Conservation (phyloP, 805 yeast species). For the Nakazawaea molendinolei region DNA sequence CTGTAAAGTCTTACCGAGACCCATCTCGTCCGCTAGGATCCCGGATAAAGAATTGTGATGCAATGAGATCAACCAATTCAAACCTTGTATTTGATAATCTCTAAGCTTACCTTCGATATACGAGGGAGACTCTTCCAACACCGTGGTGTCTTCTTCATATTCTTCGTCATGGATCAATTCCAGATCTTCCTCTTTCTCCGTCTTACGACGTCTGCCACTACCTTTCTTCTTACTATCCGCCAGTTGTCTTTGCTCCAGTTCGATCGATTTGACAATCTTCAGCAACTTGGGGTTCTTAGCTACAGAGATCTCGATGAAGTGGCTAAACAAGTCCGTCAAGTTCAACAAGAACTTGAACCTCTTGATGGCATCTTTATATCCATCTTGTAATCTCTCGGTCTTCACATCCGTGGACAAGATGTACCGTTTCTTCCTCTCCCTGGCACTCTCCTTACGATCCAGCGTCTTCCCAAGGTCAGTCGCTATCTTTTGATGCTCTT, state of each 20-base stretch:
- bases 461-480: no score
- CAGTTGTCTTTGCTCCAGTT: conserved; percentile 29
- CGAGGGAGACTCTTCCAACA: conserved; percentile 81
- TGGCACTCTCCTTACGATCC: conserved; percentile 21
- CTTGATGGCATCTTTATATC: conserved; percentile 60
- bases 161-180: conserved; percentile 83
- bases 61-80: conserved; percentile 87
- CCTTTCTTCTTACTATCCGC: conserved; percentile 17
- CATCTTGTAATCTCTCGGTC: conserved; percentile 43
- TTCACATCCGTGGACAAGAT: conserved; percentile 49
- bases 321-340: conserved; percentile 79
- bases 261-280: conserved; percentile 50
- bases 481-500: no score
- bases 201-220: conserved; percentile 61
- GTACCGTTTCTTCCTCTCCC: conserved; percentile 40
- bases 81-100: conserved; percentile 91
- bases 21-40: conserved; percentile 97
- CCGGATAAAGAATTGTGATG: conserved; percentile 89
- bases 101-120: conserved; percentile 73
- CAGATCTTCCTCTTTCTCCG: conserved; percentile 94
- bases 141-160: conserved; percentile 54
- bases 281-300: conserved; percentile 70
- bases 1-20: conserved; percentile 92
- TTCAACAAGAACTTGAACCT: conserved; percentile 78
- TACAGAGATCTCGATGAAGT: conserved; percentile 77